These are phyloP conservation scores for Xerocomus minutiporus DNA, from an alignment of 1,284 basidiomycete genomes.

Conservation along the genomic window DNA sequence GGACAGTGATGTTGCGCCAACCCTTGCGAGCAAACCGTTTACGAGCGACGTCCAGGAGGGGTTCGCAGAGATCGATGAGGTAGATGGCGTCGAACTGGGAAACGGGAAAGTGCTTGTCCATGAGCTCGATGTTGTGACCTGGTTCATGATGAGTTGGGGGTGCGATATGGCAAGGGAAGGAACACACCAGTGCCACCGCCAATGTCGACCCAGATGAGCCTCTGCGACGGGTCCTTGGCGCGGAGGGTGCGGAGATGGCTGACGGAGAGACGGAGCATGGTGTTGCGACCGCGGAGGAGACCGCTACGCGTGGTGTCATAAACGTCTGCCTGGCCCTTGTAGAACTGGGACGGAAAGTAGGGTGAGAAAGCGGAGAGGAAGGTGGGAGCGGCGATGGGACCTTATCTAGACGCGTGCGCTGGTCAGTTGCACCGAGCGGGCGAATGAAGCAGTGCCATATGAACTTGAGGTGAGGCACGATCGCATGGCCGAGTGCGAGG, in stretches of 20 bases:
- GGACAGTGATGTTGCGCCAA: slow-evolving; percentile 71
- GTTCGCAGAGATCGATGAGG: slow-evolving; percentile 73
- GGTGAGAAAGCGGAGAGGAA: background rate
- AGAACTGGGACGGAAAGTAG: slow-evolving; percentile 43
- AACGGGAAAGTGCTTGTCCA: slow-evolving; percentile 69
- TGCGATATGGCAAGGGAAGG: background rate
- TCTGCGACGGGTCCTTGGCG: slow-evolving; percentile 39
- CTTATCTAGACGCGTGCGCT: slow-evolving; percentile 42
- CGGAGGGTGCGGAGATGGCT: slow-evolving; percentile 58
- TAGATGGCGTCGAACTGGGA: slow-evolving; percentile 68
- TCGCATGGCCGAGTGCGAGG: slow-evolving; percentile 22
- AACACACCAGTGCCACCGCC: slow-evolving; percentile 70
- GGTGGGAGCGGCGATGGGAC: slow-evolving; percentile 19
- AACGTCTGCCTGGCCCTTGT: slow-evolving; percentile 64
- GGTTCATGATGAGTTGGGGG: background rate
- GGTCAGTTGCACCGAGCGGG: slow-evolving; percentile 37
- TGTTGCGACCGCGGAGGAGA: slow-evolving; percentile 65
- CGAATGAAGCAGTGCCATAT: slow-evolving; percentile 48
- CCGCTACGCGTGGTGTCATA: slow-evolving; percentile 62
- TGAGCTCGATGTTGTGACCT: slow-evolving; percentile 77
- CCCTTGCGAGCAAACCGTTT: slow-evolving; percentile 65
- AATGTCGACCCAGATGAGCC: slow-evolving; percentile 77
- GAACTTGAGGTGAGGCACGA: slow-evolving; percentile 41
- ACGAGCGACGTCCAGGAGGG: slow-evolving; percentile 69
- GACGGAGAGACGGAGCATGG: slow-evolving; percentile 67